Evolutionary conservation across 495 filamentous ascomycete genomes (phyloP).

Genomic region (Physcia stellaris): DNA sequence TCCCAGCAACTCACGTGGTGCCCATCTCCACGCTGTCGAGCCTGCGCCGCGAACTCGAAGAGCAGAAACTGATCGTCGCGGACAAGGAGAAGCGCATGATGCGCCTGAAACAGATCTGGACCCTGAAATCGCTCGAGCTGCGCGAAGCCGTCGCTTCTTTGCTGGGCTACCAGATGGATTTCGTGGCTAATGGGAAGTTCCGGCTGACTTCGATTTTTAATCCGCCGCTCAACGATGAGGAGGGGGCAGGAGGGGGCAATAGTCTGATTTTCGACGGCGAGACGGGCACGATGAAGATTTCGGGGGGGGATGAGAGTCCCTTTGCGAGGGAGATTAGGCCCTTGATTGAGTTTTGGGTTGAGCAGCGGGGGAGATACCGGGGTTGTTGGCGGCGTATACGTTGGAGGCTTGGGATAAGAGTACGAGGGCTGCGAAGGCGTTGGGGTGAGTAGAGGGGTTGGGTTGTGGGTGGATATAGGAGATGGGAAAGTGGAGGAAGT

Average conservation of each 20-base stretch:
- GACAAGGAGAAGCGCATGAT: conserved; percentile 73
- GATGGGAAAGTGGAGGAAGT: background rate
- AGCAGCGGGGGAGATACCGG: conserved; percentile 73
- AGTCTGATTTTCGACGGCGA: conserved; percentile 96
- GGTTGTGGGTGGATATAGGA: no score
- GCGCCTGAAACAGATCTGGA: conserved; percentile 82
- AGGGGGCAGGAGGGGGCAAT: conserved; percentile 44
- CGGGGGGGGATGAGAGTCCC: conserved; percentile 69
- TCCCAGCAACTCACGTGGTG: conserved; percentile 37
- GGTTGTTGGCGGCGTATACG: conserved; percentile 78
- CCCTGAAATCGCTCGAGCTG: conserved; percentile 78
- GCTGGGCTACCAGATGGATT: conserved; percentile 84
- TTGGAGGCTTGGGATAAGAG: conserved; percentile 85
- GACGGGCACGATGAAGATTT: conserved; percentile 92
- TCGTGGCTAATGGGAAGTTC: conserved; percentile 86
- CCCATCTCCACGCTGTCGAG: conserved; percentile 67
- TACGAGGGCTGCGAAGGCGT: conserved; percentile 38
- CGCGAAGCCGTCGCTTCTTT: conserved; percentile 80
- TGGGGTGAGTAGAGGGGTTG: background rate
- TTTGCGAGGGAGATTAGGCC: conserved; percentile 77
- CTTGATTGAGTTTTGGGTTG: conserved; percentile 85
- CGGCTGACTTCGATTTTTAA: conserved; percentile 70
- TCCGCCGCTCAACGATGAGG: conserved; percentile 35
- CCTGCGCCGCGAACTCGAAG: conserved; percentile 54
- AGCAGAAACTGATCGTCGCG: conserved; percentile 57